phyloP scores from a whole-genome alignment of 129 eudicot species.

The Arctium lappa region DNA sequence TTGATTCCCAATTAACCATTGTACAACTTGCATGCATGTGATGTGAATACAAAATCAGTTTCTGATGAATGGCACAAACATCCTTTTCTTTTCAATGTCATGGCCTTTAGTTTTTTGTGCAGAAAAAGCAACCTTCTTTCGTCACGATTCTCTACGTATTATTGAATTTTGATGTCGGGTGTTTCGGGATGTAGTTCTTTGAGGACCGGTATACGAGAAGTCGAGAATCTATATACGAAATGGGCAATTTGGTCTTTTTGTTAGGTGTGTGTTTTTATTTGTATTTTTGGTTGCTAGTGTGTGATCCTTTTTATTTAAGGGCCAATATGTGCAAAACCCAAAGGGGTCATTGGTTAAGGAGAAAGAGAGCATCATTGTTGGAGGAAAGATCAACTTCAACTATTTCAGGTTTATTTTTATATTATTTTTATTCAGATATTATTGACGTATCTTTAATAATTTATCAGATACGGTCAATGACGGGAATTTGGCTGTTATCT shows the following conservation, averaged over 20 bases:
- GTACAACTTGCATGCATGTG: conserved; percentile 28
- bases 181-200: conserved; percentile 10
- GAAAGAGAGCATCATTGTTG: background rate
- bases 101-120: conserved; percentile 18
- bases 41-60: conserved; percentile 20
- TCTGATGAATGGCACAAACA: conserved; percentile 15
- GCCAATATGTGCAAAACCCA: conserved; percentile 17
- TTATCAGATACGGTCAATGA: background rate
- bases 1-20: conserved; percentile 11
- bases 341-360: conserved; percentile 10
- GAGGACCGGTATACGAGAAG: background rate
- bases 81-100: conserved; percentile 12
- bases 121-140: conserved; percentile 12
- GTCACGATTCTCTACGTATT: background rate
- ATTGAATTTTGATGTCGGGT: conserved; percentile 10
- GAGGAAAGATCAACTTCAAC: conserved; percentile 12
- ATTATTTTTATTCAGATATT: background rate
- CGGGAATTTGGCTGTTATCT: background rate
- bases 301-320: conserved; percentile 25
- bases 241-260: background rate
- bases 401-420: conserved; percentile 9
- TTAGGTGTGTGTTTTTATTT: background rate
- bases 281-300: background rate
- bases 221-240: background rate
- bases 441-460: background rate